phyloP scores from a whole-genome alignment of 73 alveolate genomes.

The Paramecium primaurelia region DNA sequence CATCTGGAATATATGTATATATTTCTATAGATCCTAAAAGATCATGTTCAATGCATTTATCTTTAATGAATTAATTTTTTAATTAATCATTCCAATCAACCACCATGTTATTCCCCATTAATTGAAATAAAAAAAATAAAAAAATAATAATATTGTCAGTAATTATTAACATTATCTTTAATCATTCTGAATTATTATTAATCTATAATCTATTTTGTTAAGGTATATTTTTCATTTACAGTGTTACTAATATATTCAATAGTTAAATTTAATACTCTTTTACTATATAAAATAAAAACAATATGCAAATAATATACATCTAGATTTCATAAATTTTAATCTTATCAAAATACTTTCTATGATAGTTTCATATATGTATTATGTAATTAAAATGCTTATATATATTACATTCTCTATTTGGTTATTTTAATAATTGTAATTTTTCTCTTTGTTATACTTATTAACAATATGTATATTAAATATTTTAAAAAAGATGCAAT shows the following conservation, averaged over 20 bases:
- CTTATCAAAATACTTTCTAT: too few species aligned
- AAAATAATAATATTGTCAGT: not conserved
- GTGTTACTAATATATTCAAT: too few species aligned
- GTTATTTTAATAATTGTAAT: not conserved
- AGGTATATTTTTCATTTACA: too few species aligned
- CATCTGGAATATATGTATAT: not conserved
- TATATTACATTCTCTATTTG: not conserved
- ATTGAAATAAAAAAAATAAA: not conserved
- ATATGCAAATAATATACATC: too few species aligned
- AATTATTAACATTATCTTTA: too few species aligned
- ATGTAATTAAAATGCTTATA: too few species aligned
- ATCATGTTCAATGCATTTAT: not conserved
- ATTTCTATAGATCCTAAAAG: not conserved
- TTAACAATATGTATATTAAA: not conserved
- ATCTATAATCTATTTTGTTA: too few species aligned
- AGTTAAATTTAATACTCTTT: too few species aligned
- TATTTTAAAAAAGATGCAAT: slow-evolving; percentile 31
- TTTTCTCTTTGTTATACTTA: not conserved
- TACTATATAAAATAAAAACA: too few species aligned
- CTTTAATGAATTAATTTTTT: not conserved
- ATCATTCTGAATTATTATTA: too few species aligned
- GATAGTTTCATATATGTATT: too few species aligned
- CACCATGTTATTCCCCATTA: not conserved
- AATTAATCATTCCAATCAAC: not conserved
- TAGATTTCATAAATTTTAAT: too few species aligned